Evolutionary conservation across 2,329 filamentous ascomycete genomes (phyloP), one percentile per base, ranked within the genome.

Genomic region (Cytospora paraplurivora): DNA sequence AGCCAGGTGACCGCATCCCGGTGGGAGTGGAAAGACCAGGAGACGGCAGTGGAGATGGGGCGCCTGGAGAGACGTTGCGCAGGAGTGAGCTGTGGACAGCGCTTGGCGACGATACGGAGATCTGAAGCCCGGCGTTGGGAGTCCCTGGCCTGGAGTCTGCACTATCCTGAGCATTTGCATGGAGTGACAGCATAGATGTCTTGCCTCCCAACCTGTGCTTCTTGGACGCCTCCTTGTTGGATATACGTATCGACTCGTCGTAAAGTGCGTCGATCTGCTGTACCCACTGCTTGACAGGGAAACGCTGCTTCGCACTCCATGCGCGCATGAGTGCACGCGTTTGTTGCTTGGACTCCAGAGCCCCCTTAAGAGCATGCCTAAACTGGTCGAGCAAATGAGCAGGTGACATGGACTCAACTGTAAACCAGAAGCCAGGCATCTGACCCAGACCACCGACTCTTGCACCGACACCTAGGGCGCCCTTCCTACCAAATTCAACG

Each of bases 401-500:
- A 1, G 85, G 87, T 2, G 84, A 85, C 7, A 81, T 85, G 0
- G 84, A 87, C 71, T 89, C 86, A 58, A 89, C 83, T 0, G 87
- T 88, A 72, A 83, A 89, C 87, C 87, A 89, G 83, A 86, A 89
- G 47, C 87, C 87, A 27, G 87, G 86, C 85, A 88, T 88, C 69
- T 87, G 84, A 27, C 86, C 85, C 17, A 88, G 78, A 62, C 86
- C 86, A 68, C 86, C 86, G 35, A 89, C 86, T 63, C 85, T 79
- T 50, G 85, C 84, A 61, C 86, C 86, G 62, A 89, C 85, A 69
- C 86, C 86, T 53, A 89, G 78, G 38, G 86, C 86, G 69, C 86
- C 86, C 71, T 88, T 88, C 33, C 86, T 79, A 63, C 86, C 86
- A 66, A 89, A 89, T 67, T 89, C 86, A 50, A 89, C 86, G 49